phyloP scores from a whole-genome alignment of 148 eudicot genomes.

The Drosera capensis region DNA sequence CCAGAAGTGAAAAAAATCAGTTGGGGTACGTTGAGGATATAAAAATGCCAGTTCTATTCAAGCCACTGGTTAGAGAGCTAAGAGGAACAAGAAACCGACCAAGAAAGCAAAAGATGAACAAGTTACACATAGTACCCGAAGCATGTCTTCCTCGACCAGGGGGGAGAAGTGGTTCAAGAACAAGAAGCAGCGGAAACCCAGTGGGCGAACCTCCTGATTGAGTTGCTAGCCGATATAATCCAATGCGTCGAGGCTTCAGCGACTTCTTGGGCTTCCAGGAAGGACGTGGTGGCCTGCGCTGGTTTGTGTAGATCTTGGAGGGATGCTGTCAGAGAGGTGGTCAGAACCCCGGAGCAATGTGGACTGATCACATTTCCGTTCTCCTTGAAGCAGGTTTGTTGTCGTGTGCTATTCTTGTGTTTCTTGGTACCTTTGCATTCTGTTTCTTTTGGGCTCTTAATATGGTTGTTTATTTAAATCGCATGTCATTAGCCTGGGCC shows the following conservation, averaged over 20 bases:
- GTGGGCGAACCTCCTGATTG: slow-evolving; percentile 41
- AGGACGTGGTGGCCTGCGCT: slow-evolving; percentile 36
- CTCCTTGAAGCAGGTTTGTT: slow-evolving; percentile 32
- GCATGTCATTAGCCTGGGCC: slow-evolving; percentile 31
- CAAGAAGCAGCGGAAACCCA: slow-evolving; percentile 5
- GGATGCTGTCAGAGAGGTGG: slow-evolving; percentile 19
- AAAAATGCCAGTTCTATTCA: too few relatives aligned
- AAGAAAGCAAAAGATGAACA: neutral
- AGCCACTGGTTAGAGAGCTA: too few relatives aligned
- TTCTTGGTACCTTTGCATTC: neutral
- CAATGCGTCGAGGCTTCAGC: slow-evolving; percentile 21
- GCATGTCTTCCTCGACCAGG: neutral
- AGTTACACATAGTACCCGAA: neutral
- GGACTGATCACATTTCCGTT: slow-evolving; percentile 44
- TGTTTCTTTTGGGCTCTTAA: neutral
- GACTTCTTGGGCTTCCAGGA: slow-evolving; percentile 34
- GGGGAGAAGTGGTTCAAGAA: neutral
- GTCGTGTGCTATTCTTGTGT: neutral
- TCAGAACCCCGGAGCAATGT: slow-evolving; percentile 41
- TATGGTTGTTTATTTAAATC: slow-evolving; percentile 1
- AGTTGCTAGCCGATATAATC: slow-evolving; percentile 42
- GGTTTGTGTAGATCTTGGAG: slow-evolving; percentile 40
- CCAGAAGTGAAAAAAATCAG: too few relatives aligned
- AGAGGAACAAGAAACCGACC: neutral
- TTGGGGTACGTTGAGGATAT: too few relatives aligned